These are phyloP conservation scores for Fusarium fujikuroi DNA, from an alignment of 2,329 filamentous ascomycete species.

Conservation along the genomic window DNA sequence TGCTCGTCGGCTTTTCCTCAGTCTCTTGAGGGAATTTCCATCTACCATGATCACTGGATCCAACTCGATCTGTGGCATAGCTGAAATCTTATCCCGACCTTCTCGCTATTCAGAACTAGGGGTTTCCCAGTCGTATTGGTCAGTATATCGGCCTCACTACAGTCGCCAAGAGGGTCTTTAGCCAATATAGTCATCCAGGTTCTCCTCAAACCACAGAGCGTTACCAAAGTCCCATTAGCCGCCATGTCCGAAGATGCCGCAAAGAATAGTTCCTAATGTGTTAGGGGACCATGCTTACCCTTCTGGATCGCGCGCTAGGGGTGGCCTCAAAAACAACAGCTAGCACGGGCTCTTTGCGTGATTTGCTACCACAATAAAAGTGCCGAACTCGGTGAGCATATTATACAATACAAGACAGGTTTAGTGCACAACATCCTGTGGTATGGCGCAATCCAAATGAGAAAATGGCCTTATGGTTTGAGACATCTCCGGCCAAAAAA, in stretches of 20 bases:
- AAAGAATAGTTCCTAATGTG: rapidly evolving
- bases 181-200: too few species aligned
- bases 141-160: too few species aligned
- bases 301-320: neutral
- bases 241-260: too few species aligned
- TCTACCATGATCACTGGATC: neutral
- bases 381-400: neutral
- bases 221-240: too few species aligned
- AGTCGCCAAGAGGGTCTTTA: too few species aligned
- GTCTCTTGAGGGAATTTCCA: rapidly evolving
- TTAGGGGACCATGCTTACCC: rapidly evolving
- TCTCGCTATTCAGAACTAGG: too few species aligned
- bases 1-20: neutral
- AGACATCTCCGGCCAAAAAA: neutral
- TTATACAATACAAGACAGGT: rapidly evolving
- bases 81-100: neutral
- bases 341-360: rapidly evolving
- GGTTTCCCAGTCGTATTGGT: too few species aligned
- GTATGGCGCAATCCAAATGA: neutral
- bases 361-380: neutral
- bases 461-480: neutral
- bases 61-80: neutral
- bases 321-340: neutral
- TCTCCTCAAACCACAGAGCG: too few species aligned
- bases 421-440: too few species aligned